phyloP scores from a whole-genome alignment of 768 basidiomycete genomes.

The Sporobolomyces pararoseus region DNA sequence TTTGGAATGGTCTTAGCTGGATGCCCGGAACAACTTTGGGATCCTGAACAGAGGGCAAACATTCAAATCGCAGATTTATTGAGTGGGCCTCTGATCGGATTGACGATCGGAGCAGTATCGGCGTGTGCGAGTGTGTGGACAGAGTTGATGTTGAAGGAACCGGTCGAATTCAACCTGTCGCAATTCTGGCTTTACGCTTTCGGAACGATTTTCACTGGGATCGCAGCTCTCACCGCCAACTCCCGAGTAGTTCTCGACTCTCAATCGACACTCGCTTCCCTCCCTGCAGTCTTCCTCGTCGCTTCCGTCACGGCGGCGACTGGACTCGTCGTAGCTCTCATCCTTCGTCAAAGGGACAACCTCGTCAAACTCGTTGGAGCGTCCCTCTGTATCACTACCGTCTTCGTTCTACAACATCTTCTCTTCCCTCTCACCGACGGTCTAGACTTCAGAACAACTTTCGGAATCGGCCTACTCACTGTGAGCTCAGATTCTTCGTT shows the following conservation, averaged over 20 bases:
- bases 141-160: constrained; percentile 19
- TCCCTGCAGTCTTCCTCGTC: constrained; percentile 10
- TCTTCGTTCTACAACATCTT: constrained; percentile 20
- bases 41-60: neutral
- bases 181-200: constrained; percentile 26
- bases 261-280: constrained; percentile 5
- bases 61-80: neutral
- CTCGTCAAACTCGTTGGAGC: constrained; percentile 39
- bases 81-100: constrained; percentile 13
- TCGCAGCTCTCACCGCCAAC: neutral
- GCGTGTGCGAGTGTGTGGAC: constrained; percentile 19
- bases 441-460: neutral
- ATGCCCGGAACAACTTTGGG: constrained; percentile 18
- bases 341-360: constrained; percentile 35
- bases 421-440: constrained; percentile 13
- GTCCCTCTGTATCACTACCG: constrained; percentile 27
- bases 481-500: neutral
- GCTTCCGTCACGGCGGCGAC: constrained; percentile 4
- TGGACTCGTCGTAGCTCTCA: constrained; percentile 29
- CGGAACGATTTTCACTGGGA: constrained; percentile 21
- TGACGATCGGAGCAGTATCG: constrained; percentile 12
- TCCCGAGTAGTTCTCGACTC: neutral
- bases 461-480: constrained; percentile 19
- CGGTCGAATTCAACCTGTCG: constrained; percentile 22
- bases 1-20: constrained; percentile 13